phyloP scores from a whole-genome alignment of 1,284 basidiomycete species.

The Agroathelia rolfsii region DNA sequence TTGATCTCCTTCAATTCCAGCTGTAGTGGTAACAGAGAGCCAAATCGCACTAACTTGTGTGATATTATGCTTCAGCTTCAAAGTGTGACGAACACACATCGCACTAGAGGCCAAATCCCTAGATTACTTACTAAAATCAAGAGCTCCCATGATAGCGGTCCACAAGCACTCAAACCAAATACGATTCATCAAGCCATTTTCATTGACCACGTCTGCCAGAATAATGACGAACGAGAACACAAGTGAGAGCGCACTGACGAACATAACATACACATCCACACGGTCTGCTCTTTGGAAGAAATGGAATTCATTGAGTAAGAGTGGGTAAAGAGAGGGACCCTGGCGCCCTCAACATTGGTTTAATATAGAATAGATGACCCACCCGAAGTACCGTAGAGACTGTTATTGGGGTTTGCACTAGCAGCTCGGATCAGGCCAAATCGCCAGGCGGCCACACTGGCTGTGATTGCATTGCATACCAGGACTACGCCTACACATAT shows the following conservation, averaged over 20 bases:
- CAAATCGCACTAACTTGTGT: no score
- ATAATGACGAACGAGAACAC: conserved; percentile 35
- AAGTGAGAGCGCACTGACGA: conserved; percentile 50
- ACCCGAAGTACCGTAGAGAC: conserved; percentile 3
- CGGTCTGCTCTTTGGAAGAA: conserved; percentile 23
- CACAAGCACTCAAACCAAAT: conserved; percentile 68
- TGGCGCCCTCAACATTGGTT: no score
- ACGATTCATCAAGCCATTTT: conserved; percentile 39
- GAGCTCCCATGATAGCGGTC: no score
- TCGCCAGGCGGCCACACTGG: conserved; percentile 64
- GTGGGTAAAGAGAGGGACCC: no score
- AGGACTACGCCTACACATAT: conserved; percentile 51
- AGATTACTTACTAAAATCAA: no score
- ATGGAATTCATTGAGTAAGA: conserved; percentile 3
- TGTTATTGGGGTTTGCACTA: conserved; percentile 15
- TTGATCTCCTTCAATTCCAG: no score
- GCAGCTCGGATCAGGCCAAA: conserved; percentile 33
- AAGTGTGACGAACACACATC: no score
- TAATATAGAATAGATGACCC: conserved; percentile 1
- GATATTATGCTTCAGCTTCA: no score
- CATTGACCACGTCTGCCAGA: conserved; percentile 47
- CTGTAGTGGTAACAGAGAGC: no score
- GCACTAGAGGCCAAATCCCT: no score
- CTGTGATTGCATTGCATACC: conserved; percentile 53
- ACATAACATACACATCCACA: conserved; percentile 52